These are phyloP conservation scores for Syzygium malaccense DNA, from an alignment of 441 rosid genomes.

Conservation along the genomic window DNA sequence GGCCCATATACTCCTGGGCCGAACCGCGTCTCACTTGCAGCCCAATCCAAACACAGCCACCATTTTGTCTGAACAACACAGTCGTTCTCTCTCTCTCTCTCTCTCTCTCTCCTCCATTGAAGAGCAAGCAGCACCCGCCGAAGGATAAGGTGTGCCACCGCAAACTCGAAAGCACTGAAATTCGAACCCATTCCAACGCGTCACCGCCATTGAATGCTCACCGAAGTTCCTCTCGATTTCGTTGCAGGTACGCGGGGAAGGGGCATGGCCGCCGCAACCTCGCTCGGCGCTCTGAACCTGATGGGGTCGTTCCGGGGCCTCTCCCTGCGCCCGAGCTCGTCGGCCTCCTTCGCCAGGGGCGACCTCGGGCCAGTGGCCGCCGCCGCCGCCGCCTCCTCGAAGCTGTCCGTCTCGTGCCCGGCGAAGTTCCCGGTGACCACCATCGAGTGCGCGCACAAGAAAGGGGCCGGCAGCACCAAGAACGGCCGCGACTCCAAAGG, in stretches of 20 bases:
- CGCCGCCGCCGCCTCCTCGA: conserved; percentile 12
- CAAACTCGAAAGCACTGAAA: background rate
- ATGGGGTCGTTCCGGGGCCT: conserved; percentile 46
- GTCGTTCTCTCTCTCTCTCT: too few relatives aligned
- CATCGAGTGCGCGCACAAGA: conserved; percentile 89
- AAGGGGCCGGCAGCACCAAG: conserved; percentile 97
- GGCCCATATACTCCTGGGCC: background rate
- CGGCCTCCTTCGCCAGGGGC: conserved; percentile 54
- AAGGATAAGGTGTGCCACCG: background rate
- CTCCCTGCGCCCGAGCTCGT: conserved; percentile 45
- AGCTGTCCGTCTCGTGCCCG: conserved; percentile 35
- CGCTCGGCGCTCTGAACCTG: background rate
- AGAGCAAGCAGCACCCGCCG: background rate
- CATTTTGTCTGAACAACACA: background rate
- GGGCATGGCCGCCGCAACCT: conserved; percentile 28
- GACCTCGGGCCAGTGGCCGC: conserved; percentile 19
- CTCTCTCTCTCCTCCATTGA: background rate
- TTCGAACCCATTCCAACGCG: background rate
- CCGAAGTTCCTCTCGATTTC: background rate
- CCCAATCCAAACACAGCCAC: background rate
- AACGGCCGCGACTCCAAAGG: conserved; percentile 93
- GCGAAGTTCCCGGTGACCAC: conserved; percentile 43
- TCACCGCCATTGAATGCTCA: background rate
- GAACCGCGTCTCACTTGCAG: background rate
- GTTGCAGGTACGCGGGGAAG: background rate